These are phyloP conservation scores for Starmerella roubikii DNA, from an alignment of 805 yeast genomes.

Conservation along the genomic window DNA sequence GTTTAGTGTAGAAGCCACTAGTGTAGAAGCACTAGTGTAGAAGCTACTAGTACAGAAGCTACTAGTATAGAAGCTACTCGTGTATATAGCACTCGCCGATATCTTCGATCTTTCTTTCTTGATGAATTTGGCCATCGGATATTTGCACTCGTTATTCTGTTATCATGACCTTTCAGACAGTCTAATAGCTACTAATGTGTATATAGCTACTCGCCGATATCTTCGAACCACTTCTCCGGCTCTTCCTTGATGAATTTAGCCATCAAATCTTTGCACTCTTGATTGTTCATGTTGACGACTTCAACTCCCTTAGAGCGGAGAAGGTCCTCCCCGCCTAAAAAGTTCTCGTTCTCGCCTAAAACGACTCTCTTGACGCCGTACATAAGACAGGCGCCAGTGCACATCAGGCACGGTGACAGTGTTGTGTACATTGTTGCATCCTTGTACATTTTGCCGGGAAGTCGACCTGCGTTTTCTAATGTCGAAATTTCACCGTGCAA, in stretches of 20 bases:
- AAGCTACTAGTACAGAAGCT: too few relatives aligned
- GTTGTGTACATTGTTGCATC: slow-evolving; percentile 86
- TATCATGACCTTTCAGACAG: too few relatives aligned
- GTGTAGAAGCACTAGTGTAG: too few relatives aligned
- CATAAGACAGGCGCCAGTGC: slow-evolving; percentile 82
- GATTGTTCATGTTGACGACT: slow-evolving; percentile 25
- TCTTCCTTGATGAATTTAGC: slow-evolving; percentile 50
- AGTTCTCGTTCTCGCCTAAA: slow-evolving; percentile 75
- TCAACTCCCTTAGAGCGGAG: slow-evolving; percentile 49
- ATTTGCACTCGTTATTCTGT: too few relatives aligned
- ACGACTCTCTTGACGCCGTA: slow-evolving; percentile 83
- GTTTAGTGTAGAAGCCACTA: too few relatives aligned
- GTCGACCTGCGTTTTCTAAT: slow-evolving; percentile 79
- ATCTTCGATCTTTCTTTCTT: too few relatives aligned
- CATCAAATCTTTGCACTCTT: slow-evolving; percentile 46
- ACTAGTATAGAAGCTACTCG: too few relatives aligned
- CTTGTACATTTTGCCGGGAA: slow-evolving; percentile 65
- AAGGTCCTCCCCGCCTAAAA: slow-evolving; percentile 70
- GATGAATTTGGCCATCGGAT: too few relatives aligned
- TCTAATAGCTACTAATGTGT: too few relatives aligned
- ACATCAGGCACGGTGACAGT: slow-evolving; percentile 87
- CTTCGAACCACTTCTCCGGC: slow-evolving; percentile 31
- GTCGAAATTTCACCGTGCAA: slow-evolving; percentile 89
- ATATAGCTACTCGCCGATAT: slow-evolving; percentile 24
- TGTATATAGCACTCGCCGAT: too few relatives aligned